These are phyloP conservation scores for Neonectria hederae DNA, from an alignment of 2,329 filamentous ascomycete genomes.

Conservation along the genomic window DNA sequence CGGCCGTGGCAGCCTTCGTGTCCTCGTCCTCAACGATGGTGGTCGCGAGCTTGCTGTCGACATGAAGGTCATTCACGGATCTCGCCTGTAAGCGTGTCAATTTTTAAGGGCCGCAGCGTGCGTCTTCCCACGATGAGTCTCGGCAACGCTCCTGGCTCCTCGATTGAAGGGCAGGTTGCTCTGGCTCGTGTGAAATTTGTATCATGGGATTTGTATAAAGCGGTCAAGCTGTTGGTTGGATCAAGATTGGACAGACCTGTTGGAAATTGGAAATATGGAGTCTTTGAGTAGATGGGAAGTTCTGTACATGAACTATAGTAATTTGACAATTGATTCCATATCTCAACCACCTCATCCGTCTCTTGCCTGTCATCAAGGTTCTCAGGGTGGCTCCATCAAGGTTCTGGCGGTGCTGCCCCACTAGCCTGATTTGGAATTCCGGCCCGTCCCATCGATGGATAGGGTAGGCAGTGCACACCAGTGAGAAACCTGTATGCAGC, in stretches of 20 bases:
- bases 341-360: conserved; percentile 20
- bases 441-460: neutral
- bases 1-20: conserved; percentile 91
- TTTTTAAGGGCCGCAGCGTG: conserved; percentile 35
- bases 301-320: conserved; percentile 54
- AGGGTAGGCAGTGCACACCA: neutral
- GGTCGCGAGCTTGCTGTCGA: conserved; percentile 96
- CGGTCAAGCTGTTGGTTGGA: conserved; percentile 35
- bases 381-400: conserved; percentile 9
- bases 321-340: conserved; percentile 45
- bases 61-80: conserved; percentile 96
- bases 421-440: conserved; percentile 12
- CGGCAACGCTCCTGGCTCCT: conserved; percentile 30
- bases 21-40: conserved; percentile 93
- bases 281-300: conserved; percentile 54
- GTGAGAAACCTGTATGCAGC: too few species aligned
- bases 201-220: conserved; percentile 41
- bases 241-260: conserved; percentile 48
- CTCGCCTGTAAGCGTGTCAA: conserved; percentile 64
- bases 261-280: conserved; percentile 49
- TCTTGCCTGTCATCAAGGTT: conserved; percentile 23
- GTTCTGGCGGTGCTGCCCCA: neutral
- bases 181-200: conserved; percentile 39
- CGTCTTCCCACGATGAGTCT: conserved; percentile 34
- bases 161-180: conserved; percentile 30